These are phyloP conservation scores for Podaxis sp. DNA, from an alignment of 768 basidiomycete species.

Conservation along the genomic window DNA sequence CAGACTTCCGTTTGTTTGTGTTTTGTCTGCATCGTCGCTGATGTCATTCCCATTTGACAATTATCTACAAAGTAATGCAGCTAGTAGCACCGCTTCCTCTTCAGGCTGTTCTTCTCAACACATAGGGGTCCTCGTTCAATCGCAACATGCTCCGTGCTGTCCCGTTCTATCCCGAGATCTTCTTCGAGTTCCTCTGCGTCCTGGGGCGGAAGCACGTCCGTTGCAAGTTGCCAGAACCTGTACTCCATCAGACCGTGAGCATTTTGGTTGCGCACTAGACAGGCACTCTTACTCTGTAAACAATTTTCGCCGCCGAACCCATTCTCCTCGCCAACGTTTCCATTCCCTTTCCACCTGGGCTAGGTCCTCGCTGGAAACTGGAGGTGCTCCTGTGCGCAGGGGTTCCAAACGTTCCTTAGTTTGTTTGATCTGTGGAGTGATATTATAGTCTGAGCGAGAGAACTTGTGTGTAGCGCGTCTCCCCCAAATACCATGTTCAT, in stretches of 20 bases:
- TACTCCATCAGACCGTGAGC: neutral
- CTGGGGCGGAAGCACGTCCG: slow-evolving; percentile 63
- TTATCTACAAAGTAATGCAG: neutral
- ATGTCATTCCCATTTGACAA: slow-evolving; percentile 14
- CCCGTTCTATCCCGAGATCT: slow-evolving; percentile 76
- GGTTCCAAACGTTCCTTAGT: slow-evolving; percentile 51
- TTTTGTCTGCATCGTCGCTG: slow-evolving; percentile 16
- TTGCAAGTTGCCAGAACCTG: slow-evolving; percentile 74
- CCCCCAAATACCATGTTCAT: slow-evolving; percentile 41
- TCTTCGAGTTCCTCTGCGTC: slow-evolving; percentile 65
- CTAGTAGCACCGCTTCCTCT: slow-evolving; percentile 42
- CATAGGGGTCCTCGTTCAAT: slow-evolving; percentile 67
- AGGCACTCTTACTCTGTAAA: slow-evolving; percentile 60
- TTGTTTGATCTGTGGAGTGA: slow-evolving; percentile 40
- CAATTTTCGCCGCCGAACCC: slow-evolving; percentile 70
- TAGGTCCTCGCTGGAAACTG: slow-evolving; percentile 70
- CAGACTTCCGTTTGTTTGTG: slow-evolving; percentile 24
- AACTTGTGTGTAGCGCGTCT: slow-evolving; percentile 4
- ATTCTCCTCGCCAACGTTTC: slow-evolving; percentile 76
- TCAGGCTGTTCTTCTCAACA: slow-evolving; percentile 34
- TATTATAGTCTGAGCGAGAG: slow-evolving; percentile 10
- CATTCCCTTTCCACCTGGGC: slow-evolving; percentile 69
- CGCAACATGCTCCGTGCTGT: slow-evolving; percentile 63
- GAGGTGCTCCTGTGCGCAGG: slow-evolving; percentile 60
- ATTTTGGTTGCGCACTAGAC: slow-evolving; percentile 8